Percentiles rank a stretch among this genome's conserved stretches.
These are phyloP conservation scores for Nitzschia sp. DNA, from an alignment of 108 stramenopile genomes.

Conservation along the genomic window DNA sequence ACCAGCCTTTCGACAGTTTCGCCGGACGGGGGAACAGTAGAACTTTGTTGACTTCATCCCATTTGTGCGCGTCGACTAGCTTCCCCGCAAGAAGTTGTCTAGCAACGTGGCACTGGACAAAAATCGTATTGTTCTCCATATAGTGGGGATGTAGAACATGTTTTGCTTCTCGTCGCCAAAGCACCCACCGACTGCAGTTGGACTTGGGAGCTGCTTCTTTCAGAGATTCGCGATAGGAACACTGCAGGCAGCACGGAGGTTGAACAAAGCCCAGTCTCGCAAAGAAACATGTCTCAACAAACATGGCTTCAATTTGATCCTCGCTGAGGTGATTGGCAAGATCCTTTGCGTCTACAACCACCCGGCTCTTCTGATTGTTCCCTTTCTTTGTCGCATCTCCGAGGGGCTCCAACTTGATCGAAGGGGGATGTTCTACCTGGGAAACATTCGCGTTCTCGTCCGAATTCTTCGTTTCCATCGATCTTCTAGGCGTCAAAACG, in stretches of 20 bases:
- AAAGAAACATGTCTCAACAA: constrained; percentile 76
- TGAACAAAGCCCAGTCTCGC: constrained; percentile 81
- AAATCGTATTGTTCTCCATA: constrained; percentile 47
- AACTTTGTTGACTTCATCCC: constrained; percentile 29
- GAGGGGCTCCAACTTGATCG: background rate
- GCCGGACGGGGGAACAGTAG: background rate
- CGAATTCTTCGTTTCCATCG: background rate
- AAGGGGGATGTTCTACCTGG: background rate
- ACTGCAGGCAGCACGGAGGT: constrained; percentile 72
- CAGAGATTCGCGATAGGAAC: constrained; percentile 50
- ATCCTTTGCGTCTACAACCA: background rate
- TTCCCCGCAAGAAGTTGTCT: constrained; percentile 54
- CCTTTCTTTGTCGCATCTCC: background rate
- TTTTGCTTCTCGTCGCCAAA: constrained; percentile 68
- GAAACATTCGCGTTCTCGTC: background rate
- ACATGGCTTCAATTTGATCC: constrained; percentile 35
- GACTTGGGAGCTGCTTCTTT: background rate
- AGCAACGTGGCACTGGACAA: constrained; percentile 62
- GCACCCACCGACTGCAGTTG: constrained; percentile 35
- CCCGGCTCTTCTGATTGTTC: background rate
- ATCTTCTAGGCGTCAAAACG: constrained; percentile 1
- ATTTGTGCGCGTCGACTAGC: constrained; percentile 30
- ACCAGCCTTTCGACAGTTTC: too few species aligned
- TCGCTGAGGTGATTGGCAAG: constrained; percentile 16
- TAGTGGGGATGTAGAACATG: constrained; percentile 58